These are phyloP conservation scores for Macrotyloma uniflorum DNA, from an alignment of 306 rosid genomes.

Conservation along the genomic window DNA sequence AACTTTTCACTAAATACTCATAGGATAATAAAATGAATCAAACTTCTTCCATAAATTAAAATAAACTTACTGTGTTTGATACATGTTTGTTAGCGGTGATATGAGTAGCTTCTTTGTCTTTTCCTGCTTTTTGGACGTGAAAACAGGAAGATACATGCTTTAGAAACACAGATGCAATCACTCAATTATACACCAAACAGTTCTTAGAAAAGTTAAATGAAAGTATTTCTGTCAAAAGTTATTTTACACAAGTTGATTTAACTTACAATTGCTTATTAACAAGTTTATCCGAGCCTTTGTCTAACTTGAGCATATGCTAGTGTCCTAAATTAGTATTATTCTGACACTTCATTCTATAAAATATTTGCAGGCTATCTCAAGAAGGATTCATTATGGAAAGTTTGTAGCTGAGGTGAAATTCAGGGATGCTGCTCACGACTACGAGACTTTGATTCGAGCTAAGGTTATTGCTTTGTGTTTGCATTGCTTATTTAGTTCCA, in stretches of 20 bases:
- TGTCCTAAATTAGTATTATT: slow-evolving; percentile 2
- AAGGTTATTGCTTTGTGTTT: slow-evolving; percentile 48
- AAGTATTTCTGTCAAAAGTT: neutral
- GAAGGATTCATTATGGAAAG: slow-evolving; percentile 89
- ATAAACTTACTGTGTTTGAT: neutral
- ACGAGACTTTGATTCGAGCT: slow-evolving; percentile 75
- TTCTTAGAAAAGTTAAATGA: neutral
- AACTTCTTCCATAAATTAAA: neutral
- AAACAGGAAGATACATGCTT: neutral
- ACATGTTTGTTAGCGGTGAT: neutral
- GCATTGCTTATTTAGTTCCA: slow-evolving; percentile 17
- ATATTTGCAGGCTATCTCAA: slow-evolving; percentile 76
- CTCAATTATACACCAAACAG: neutral
- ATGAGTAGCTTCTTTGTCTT: neutral
- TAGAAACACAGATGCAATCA: neutral
- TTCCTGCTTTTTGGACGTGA: neutral
- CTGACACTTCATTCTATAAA: neutral
- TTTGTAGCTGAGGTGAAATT: slow-evolving; percentile 95
- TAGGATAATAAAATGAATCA: neutral
- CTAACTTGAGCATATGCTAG: neutral
- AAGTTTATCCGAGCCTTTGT: neutral
- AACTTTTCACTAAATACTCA: neutral
- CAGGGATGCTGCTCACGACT: slow-evolving; percentile 73
- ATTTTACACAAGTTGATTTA: neutral
- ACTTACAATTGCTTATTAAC: neutral